A percentile compares a stretch with the other conserved stretches of the same genome.
phyloP scores from a whole-genome alignment of 805 yeast genomes.

The Saccharomycopsis sp. region DNA sequence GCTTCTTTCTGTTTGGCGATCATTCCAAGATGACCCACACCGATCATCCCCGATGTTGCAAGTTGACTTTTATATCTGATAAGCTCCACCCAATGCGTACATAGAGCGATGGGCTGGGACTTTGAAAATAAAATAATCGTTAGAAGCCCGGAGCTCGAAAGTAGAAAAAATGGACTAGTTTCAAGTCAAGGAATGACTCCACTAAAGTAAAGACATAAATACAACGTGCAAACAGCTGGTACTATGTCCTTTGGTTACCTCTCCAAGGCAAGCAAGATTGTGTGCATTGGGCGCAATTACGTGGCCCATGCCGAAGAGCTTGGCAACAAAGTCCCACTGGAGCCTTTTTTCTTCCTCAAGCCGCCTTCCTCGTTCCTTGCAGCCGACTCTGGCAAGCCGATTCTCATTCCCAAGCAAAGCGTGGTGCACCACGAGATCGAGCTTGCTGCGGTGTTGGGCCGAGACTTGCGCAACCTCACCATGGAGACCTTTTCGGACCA shows the following conservation, averaged over 20 bases:
- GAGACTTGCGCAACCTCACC: slow-evolving; percentile 47
- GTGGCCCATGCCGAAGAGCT: slow-evolving; percentile 93
- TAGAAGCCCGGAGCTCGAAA: no score
- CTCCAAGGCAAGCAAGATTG: slow-evolving; percentile 61
- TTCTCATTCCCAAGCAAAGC: slow-evolving; percentile 74
- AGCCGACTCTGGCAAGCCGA: slow-evolving; percentile 41
- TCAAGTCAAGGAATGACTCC: no score
- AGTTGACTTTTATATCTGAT: no score
- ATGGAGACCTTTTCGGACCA: slow-evolving; percentile 45
- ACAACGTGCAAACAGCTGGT: no score
- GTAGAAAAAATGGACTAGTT: no score
- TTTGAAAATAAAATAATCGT: no score
- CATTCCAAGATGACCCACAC: no score
- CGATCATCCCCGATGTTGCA: no score
- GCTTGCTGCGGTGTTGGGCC: slow-evolving; percentile 67
- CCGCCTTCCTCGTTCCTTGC: slow-evolving; percentile 73
- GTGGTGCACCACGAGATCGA: slow-evolving; percentile 90
- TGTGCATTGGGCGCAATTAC: slow-evolving; percentile 95
- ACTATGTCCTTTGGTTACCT: slow-evolving; percentile 46
- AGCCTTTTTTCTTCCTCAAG: slow-evolving; percentile 88
- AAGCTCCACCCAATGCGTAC: no score
- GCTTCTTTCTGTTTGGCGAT: no score
- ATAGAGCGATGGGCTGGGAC: no score
- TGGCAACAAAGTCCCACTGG: slow-evolving; percentile 69
- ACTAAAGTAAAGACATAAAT: no score